phyloP scores from a whole-genome alignment of 1,139 yeast genomes.

The Pichia sp. region DNA sequence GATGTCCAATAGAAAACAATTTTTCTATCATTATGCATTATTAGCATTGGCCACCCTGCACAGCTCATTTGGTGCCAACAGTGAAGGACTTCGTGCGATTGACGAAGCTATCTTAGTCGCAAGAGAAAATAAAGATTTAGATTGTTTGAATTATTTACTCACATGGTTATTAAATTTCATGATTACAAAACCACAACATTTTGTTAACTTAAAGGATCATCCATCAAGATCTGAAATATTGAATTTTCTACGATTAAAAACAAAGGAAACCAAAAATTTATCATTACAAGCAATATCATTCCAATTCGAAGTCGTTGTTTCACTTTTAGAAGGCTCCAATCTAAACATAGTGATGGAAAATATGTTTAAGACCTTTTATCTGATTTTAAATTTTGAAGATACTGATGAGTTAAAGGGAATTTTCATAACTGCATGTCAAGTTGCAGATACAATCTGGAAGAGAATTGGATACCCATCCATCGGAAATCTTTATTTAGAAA shows the following conservation, averaged over 20 bases:
- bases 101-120: conserved; percentile 90
- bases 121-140: conserved; percentile 75
- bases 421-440: conserved; percentile 47
- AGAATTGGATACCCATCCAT: conserved; percentile 48
- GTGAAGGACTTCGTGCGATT: conserved; percentile 75
- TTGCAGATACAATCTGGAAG: conserved; percentile 50
- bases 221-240: conserved; percentile 57
- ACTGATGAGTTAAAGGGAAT: conserved; percentile 33
- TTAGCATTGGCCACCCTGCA: conserved; percentile 77
- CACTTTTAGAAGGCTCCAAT: conserved; percentile 50
- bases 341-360: conserved; percentile 49
- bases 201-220: conserved; percentile 38
- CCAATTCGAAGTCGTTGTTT: conserved; percentile 57
- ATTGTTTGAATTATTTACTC: conserved; percentile 71
- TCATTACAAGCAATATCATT: conserved; percentile 56
- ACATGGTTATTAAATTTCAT: conserved; percentile 79
- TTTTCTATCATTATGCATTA: conserved; percentile 79
- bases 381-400: conserved; percentile 42
- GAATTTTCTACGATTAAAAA: conserved; percentile 57
- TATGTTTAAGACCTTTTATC: conserved; percentile 50
- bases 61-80: conserved; percentile 70
- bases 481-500: conserved; percentile 44
- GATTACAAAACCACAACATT: conserved; percentile 62
- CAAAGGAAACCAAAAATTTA: conserved; percentile 49
- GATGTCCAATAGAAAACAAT: conserved; percentile 65